Evolutionary conservation across 495 filamentous ascomycete species (phyloP), one percentile per base, ranked within the genome.

Genomic region (Penicillium salamii): DNA sequence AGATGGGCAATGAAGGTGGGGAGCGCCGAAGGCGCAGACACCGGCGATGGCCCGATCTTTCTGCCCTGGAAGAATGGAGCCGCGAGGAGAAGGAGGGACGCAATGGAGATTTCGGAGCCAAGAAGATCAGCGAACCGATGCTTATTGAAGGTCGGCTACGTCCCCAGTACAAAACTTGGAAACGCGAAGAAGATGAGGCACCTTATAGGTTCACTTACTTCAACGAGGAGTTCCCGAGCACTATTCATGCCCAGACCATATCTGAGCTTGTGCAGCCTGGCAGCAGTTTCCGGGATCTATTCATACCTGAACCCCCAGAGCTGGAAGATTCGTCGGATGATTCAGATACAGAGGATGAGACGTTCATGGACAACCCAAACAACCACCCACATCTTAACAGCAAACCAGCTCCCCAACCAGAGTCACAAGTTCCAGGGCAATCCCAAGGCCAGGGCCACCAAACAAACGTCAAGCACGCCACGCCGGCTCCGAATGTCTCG

Each of bases 151-250:
- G 93, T 7, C 80, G 93, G 45, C 63, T 97, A 42, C 83, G 93
- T 7, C 90, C 93, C 7, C 84, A 89, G 50, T 89, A 87, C 56
- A 67, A 69, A 43, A 74, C 77, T 5, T 98, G 93, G 93, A 90
- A 91, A 64, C 79, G 84, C 19, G 84, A 87, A 49, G 89, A 93
- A 55, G 91, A 96, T 31, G 95, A 96, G 42, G 84, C 84, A 1
- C 93, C 93, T 0, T 98, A 95, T 62, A 82, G 93, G 35, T 97
- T 95, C 63, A 98, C 93, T 2, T 98, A 98, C 59, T 98, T 98
- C 76, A 97, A 96, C 63, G 93, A 97, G 59, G 90, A 96, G 53
- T 89, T 97, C 50, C 84, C 85, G 39, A 90, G 86, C 58, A 97
- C 93, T 0, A 93, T 97, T 53, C 93, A 97, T 64, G 91, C 89